Percentiles rank a stretch among this genome's conserved stretches.
Evolutionary conservation across 441 rosid genomes (phyloP).

Genomic region (Viola pubescens): DNA sequence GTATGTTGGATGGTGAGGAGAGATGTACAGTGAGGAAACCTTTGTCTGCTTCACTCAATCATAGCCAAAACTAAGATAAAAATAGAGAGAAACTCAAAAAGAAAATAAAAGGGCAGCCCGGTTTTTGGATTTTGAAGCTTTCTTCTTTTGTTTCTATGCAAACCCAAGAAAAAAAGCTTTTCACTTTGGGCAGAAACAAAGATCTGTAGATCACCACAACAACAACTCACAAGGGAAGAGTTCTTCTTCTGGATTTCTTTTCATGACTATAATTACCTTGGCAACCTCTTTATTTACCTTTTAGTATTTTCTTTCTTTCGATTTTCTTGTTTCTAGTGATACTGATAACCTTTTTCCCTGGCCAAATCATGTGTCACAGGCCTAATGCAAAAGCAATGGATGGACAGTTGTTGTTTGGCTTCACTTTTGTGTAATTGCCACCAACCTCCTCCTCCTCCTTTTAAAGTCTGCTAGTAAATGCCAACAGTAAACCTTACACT

Average conservation of each 20-base stretch:
- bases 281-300: conserved; percentile 24
- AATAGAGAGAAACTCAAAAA: conserved; percentile 11
- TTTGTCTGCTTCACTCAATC: conserved; percentile 32
- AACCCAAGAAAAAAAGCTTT: conserved; percentile 21
- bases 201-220: conserved; percentile 22
- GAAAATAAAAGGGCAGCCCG: conserved; percentile 11
- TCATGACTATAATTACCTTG: conserved; percentile 35
- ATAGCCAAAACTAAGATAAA: conserved; percentile 15
- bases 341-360: conserved; percentile 26
- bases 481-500: not conserved
- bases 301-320: not conserved
- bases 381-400: conserved; percentile 12
- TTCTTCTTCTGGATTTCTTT: conserved; percentile 21
- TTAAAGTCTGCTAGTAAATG: not conserved
- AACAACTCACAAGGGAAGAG: conserved; percentile 4
- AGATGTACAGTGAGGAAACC: conserved; percentile 21
- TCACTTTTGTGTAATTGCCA: conserved; percentile 23
- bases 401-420: conserved; percentile 20
- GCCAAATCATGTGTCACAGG: conserved; percentile 51
- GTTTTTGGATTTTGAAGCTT: conserved; percentile 24
- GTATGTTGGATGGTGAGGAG: conserved; percentile 15
- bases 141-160: conserved; percentile 30
- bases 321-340: conserved; percentile 22
- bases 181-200: conserved; percentile 20
- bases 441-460: conserved; percentile 1